A percentile compares a stretch with the other conserved stretches of the same genome.
Conservation (phyloP, 208 protist genomes). For the Leishmania mexicana region DNA sequence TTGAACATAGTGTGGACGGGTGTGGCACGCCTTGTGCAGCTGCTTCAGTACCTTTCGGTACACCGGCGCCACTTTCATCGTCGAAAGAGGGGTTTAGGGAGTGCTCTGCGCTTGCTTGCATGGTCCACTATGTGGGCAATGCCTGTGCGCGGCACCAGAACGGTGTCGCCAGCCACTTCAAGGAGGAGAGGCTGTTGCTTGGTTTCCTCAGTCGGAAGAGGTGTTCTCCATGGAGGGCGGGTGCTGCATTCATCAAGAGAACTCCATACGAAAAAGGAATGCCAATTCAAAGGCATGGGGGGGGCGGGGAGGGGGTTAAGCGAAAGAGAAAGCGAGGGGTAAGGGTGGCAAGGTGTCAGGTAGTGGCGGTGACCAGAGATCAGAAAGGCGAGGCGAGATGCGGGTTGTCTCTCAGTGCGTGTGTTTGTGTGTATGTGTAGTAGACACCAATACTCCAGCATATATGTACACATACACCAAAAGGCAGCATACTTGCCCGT, state of each 20-base stretch:
- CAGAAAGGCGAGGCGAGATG: neutral
- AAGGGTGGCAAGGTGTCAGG: neutral
- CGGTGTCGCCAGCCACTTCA: neutral
- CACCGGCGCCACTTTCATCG: slow-evolving; percentile 54
- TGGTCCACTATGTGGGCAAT: neutral
- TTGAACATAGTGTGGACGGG: slow-evolving; percentile 65
- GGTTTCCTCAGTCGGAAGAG: neutral
- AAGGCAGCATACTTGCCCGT: neutral
- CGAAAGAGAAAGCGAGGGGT: neutral
- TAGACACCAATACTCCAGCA: neutral
- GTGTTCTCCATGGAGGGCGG: no score
- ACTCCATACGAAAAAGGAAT: neutral
- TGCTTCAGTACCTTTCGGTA: slow-evolving; percentile 70
- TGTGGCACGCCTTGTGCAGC: slow-evolving; percentile 41
- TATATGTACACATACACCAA: neutral
- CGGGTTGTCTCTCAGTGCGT: neutral
- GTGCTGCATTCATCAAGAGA: neutral
- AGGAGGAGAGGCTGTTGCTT: neutral
- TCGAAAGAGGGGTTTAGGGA: no score
- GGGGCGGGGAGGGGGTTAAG: neutral
- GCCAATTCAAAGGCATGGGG: neutral
- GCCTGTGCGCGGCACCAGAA: neutral
- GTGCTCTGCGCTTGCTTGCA: neutral
- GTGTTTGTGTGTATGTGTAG: neutral
- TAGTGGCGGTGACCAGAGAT: no score